A percentile compares a stretch with the other conserved stretches of the same genome.
phyloP scores from a whole-genome alignment of 768 basidiomycete genomes.

The Exidia glandulosa region DNA sequence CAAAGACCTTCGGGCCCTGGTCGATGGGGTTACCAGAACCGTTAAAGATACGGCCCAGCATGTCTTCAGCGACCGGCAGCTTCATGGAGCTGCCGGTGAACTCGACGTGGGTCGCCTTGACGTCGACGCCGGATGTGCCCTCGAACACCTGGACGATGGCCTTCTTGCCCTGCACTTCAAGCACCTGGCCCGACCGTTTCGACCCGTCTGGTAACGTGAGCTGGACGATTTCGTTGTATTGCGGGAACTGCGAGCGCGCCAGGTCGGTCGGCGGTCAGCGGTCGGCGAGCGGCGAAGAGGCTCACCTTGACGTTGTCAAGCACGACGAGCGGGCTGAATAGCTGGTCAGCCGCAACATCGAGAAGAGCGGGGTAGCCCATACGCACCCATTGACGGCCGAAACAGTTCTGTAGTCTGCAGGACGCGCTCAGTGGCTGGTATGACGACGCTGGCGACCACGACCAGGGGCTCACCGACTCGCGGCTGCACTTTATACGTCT shows the following conservation, averaged over 20 bases:
- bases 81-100: conserved; percentile 99
- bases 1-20: conserved; percentile 97
- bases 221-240: conserved; percentile 97
- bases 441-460: not conserved
- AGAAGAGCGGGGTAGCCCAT: not conserved
- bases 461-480: conserved; percentile 63
- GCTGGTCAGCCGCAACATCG: not conserved
- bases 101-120: conserved; percentile 93
- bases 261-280: not conserved
- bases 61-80: conserved; percentile 95
- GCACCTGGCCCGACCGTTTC: conserved; percentile 91
- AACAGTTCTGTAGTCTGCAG: conserved; percentile 89
- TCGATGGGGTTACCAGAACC: conserved; percentile 97
- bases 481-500: conserved; percentile 79
- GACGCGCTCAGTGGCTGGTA: not conserved
- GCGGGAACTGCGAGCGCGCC: conserved; percentile 58
- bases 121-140: conserved; percentile 94
- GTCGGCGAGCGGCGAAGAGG: not conserved
- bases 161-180: conserved; percentile 97
- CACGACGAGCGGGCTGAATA: conserved; percentile 76
- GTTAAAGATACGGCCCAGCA: conserved; percentile 98
- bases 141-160: conserved; percentile 99
- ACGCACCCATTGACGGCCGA: conserved; percentile 94
- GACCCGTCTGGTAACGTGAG: conserved; percentile 92
- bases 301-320: conserved; percentile 95